phyloP scores from a whole-genome alignment of 1,284 basidiomycete genomes.

The Fomitiporia mediterranea region DNA sequence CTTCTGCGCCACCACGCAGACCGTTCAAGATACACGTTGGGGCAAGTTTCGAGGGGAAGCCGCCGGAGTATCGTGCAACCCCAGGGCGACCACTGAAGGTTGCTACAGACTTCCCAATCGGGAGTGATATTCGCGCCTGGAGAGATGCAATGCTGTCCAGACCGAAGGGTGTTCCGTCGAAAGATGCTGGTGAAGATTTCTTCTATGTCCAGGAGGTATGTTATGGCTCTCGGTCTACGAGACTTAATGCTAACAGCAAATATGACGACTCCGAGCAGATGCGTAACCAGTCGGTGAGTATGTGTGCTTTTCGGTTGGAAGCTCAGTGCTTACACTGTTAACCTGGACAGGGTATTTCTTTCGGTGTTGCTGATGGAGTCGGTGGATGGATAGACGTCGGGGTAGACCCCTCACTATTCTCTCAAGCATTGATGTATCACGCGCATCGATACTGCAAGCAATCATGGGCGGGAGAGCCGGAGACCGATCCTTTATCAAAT shows the following conservation, averaged over 20 bases:
- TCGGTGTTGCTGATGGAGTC: conserved; percentile 70
- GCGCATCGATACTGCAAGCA: conserved; percentile 62
- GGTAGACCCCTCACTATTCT: conserved; percentile 77
- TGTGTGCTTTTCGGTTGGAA: conserved; percentile 7
- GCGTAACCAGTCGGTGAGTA: conserved; percentile 70
- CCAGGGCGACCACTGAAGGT: conserved; percentile 33
- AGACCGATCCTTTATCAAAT: conserved; percentile 48
- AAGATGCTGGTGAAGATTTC: conserved; percentile 72
- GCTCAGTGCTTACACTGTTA: neutral
- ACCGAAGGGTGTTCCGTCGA: conserved; percentile 39
- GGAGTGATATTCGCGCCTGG: conserved; percentile 70
- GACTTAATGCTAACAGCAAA: neutral
- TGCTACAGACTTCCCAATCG: conserved; percentile 53
- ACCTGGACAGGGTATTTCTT: conserved; percentile 58
- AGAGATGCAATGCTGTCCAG: conserved; percentile 54
- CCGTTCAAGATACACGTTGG: conserved; percentile 70
- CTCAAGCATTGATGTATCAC: conserved; percentile 66
- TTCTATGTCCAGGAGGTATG: conserved; percentile 68
- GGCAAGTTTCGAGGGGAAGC: conserved; percentile 77
- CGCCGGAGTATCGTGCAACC: conserved; percentile 32
- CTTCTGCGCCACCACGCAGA: conserved; percentile 27
- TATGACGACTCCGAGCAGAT: conserved; percentile 42
- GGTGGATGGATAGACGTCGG: conserved; percentile 74
- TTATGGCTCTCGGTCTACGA: neutral
- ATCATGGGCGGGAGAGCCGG: conserved; percentile 70